phyloP scores from a whole-genome alignment of 2,329 filamentous ascomycete genomes.

The Sarocladium kiliense region DNA sequence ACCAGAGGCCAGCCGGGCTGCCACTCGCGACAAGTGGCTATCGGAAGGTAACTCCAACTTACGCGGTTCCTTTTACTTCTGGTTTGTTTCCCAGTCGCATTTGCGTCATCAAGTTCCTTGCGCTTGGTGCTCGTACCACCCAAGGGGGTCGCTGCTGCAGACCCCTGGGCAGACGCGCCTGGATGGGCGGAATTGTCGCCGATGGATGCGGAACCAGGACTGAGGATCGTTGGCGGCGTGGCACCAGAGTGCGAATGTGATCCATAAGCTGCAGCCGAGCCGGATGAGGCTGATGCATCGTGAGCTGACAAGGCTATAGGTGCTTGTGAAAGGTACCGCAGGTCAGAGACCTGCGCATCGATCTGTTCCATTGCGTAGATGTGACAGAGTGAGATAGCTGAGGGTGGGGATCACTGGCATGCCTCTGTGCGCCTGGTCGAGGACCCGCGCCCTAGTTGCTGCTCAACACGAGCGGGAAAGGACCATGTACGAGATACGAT shows the following conservation, averaged over 20 bases:
- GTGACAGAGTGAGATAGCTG: neutral
- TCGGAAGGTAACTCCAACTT: conserved; percentile 21
- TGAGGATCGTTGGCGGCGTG: conserved; percentile 21
- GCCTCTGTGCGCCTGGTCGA: neutral
- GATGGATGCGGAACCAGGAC: conserved; percentile 34
- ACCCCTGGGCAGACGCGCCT: conserved; percentile 12
- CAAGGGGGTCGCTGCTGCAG: neutral
- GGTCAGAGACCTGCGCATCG: conserved; percentile 48
- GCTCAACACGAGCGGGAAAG: neutral
- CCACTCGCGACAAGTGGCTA: too few relatives aligned
- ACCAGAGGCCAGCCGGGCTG: neutral
- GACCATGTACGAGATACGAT: neutral
- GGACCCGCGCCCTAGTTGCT: neutral
- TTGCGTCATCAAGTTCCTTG: conserved; percentile 37
- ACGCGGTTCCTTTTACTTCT: conserved; percentile 57
- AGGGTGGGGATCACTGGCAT: neutral
- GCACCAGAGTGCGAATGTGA: conserved; percentile 19
- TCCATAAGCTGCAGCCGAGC: conserved; percentile 26
- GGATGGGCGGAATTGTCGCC: conserved; percentile 45
- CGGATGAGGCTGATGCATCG: conserved; percentile 17
- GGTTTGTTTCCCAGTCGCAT: conserved; percentile 40
- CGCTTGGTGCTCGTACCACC: conserved; percentile 19
- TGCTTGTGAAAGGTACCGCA: conserved; percentile 44
- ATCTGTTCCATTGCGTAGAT: conserved; percentile 43
- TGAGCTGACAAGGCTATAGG: conserved; percentile 22